phyloP scores from a whole-genome alignment of 1,284 basidiomycete genomes.

The Fistulina hepatica region DNA sequence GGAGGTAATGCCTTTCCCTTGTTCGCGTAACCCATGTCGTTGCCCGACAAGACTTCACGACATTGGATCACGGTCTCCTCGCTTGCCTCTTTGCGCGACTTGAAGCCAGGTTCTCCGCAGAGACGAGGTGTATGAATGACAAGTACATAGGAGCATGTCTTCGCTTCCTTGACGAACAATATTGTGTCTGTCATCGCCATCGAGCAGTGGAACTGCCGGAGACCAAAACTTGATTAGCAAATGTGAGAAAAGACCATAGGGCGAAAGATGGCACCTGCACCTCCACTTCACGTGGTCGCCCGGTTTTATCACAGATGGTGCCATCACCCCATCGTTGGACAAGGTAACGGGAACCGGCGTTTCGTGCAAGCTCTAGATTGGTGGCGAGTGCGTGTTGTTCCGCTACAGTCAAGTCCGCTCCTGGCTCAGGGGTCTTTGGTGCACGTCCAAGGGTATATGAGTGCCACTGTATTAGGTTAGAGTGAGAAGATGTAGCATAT shows the following conservation, averaged over 20 bases:
- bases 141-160: constrained; percentile 83
- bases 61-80: constrained; percentile 65
- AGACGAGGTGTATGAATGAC: constrained; percentile 89
- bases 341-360: constrained; percentile 78
- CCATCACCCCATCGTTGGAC: constrained; percentile 87
- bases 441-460: constrained; percentile 70
- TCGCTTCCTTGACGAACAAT: constrained; percentile 84
- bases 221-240: constrained; percentile 2
- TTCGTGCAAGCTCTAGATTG: constrained; percentile 65
- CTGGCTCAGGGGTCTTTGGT: constrained; percentile 44
- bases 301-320: constrained; percentile 85
- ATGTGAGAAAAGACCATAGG: constrained; percentile 11
- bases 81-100: constrained; percentile 52
- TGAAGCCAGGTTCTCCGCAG: constrained; percentile 86
- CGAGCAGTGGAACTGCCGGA: constrained; percentile 82
- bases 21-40: constrained; percentile 19
- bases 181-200: constrained; percentile 83
- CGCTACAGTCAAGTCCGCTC: constrained; percentile 55
- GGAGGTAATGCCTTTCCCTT: constrained; percentile 35
- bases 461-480: constrained; percentile 52
- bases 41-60: constrained; percentile 51
- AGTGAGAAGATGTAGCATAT: constrained; percentile 13
- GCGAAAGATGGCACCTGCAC: constrained; percentile 56
- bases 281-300: constrained; percentile 76
- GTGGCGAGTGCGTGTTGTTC: constrained; percentile 51